Base-by-base conservation (phyloP, 164 flowering plant genomes). In the Brasenia schreberi region DNA sequence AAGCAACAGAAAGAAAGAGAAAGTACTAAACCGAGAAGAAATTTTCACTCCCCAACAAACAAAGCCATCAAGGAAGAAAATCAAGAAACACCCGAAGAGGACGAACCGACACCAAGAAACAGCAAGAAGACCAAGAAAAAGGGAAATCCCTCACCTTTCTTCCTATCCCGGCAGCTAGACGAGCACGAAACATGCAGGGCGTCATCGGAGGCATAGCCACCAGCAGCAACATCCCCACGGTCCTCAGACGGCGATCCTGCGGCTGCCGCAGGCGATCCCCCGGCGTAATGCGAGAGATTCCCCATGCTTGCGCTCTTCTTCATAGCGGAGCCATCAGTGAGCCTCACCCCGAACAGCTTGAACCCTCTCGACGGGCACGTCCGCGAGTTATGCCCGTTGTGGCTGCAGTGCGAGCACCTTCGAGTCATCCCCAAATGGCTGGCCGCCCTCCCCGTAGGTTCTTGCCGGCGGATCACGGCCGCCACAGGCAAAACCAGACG, bases 221-320 rank as follows among this genome's bases (percentile, higher is more conserved):
- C 91, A 1, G 83, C 72, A 2, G 64, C 67, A 2, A 72, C 80
- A 14, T 9, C 56, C 56, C 56, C 12, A 10, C 76, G 69, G 73
- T 75, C 82, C 2, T 67, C 72, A 42, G 71, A 67, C 6, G 68
- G 77, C 1, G 87, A 82, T 2, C 82, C 79, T 49, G 14, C 56
- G 56, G 56, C 0, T 2, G 56, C 56, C 12, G 56, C 16, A 4
- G 56, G 10, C 14, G 56, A 49, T 0, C 88, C 77, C 23, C 76
- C 77, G 71, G 75, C 81, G 71, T 80, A 77, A 71, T 78, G 86
- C 6, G 85, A 83, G 5, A 92, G 77, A 66, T 83, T 87, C 2
- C 96, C 95, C 98, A 89, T 85, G 62, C 95, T 87, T 5, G 92
- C 96, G 69, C 96, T 89, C 88, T 92, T 92, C 85, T 89, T 89